A percentile compares a stretch with the other conserved stretches of the same genome.
These are phyloP conservation scores for Grigorovia transvaalensis DNA, from an alignment of 805 yeast genomes.

Conservation along the genomic window DNA sequence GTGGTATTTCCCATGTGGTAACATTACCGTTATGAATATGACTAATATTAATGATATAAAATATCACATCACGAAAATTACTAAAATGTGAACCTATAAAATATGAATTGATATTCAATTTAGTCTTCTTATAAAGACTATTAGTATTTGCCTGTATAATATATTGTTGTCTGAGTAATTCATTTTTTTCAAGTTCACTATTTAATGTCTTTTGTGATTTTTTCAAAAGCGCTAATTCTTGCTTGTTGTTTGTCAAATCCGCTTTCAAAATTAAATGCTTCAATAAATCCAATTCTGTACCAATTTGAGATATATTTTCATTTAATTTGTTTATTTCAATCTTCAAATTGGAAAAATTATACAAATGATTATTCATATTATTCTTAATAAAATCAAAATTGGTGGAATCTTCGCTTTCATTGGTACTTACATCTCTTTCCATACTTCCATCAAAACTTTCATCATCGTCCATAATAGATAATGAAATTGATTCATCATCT, in stretches of 20 bases:
- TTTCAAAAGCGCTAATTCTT: conserved; percentile 55
- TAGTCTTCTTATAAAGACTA: conserved; percentile 58
- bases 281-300: conserved; percentile 53
- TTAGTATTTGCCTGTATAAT: conserved; percentile 76
- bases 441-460: neutral
- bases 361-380: neutral
- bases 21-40: conserved; percentile 40
- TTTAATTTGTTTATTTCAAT: conserved; percentile 56
- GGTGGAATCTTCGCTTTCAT: neutral
- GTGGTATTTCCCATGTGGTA: conserved; percentile 85
- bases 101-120: conserved; percentile 38
- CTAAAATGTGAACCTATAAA: conserved; percentile 38
- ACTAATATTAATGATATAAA: conserved; percentile 71
- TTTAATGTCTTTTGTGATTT: conserved; percentile 59
- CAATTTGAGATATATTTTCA: conserved; percentile 45
- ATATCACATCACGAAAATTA: conserved; percentile 47
- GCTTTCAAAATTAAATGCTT: conserved; percentile 69
- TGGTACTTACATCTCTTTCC: neutral
- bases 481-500: too few relatives aligned
- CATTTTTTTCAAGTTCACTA: conserved; percentile 64
- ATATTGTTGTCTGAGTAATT: conserved; percentile 67
- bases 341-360: conserved; percentile 30
- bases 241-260: conserved; percentile 65
- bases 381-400: neutral
- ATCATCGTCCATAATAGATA: neutral